These are phyloP conservation scores for Xerocomus minutiporus DNA, from an alignment of 1,284 basidiomycete genomes.

Conservation along the genomic window DNA sequence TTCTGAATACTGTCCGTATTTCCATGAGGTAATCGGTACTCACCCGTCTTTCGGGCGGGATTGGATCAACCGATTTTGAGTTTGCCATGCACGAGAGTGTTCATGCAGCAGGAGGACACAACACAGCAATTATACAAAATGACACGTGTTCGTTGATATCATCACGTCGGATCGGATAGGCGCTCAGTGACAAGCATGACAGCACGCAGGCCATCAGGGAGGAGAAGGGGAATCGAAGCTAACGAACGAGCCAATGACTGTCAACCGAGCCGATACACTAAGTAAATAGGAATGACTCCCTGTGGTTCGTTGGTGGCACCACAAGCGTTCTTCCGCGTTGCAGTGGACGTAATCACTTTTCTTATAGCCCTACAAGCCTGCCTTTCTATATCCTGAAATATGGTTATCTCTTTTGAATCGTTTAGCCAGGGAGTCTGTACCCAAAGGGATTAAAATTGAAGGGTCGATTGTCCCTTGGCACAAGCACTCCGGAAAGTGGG, in stretches of 20 bases:
- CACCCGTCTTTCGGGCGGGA: conserved; percentile 11
- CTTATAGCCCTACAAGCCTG: background rate
- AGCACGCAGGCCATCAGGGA: background rate
- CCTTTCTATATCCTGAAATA: background rate
- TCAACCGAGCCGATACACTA: background rate
- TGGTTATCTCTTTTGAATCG: background rate
- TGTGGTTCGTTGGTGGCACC: too few species aligned
- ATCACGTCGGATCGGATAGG: background rate
- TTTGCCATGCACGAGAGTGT: background rate
- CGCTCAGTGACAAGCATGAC: background rate
- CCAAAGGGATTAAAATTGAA: background rate
- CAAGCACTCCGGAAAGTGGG: background rate
- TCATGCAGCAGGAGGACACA: background rate
- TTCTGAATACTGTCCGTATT: background rate
- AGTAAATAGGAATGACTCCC: background rate
- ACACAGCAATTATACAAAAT: background rate
- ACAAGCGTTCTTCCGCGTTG: background rate
- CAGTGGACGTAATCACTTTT: background rate
- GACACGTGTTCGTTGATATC: background rate
- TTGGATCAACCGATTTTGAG: background rate
- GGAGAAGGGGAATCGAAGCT: too few species aligned
- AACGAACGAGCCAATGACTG: background rate
- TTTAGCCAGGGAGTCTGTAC: background rate
- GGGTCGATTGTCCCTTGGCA: background rate
- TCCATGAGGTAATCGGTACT: background rate